Conservation (phyloP, 164 flowering plant species). For the Echeveria elegans region DNA sequence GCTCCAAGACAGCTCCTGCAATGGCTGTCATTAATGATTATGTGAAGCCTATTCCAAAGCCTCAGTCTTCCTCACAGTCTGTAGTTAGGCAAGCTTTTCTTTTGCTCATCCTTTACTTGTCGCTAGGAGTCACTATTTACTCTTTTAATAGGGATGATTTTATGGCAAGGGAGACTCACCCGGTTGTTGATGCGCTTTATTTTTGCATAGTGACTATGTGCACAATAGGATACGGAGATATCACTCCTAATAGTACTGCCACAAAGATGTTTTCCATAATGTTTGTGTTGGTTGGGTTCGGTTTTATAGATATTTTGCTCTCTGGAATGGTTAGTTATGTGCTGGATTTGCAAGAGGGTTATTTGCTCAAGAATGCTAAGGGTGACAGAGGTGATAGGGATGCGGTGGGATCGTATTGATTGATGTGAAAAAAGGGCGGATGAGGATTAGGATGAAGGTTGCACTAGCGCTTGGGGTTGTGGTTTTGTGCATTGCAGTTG, state of each 20-base stretch:
- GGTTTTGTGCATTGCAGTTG: constrained; percentile 75
- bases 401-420: constrained; percentile 26
- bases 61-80: constrained; percentile 34
- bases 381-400: constrained; percentile 23
- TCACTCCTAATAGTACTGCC: constrained; percentile 49
- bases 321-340: constrained; percentile 86
- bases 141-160: constrained; percentile 41
- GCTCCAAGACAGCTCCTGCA: constrained; percentile 91
- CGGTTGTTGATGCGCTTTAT: constrained; percentile 85
- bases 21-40: constrained; percentile 68
- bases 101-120: constrained; percentile 50
- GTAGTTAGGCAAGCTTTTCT: constrained; percentile 58
- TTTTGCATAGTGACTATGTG: constrained; percentile 98
- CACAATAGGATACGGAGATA: constrained; percentile 96
- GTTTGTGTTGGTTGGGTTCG: constrained; percentile 88
- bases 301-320: constrained; percentile 84
- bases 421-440: constrained; percentile 93
- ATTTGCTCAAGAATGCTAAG: constrained; percentile 51
- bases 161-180: constrained; percentile 53
- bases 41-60: constrained; percentile 22
- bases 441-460: constrained; percentile 94
- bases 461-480: constrained; percentile 85
- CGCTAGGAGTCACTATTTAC: constrained; percentile 58
- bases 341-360: constrained; percentile 83
- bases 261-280: constrained; percentile 76